Base-by-base conservation (phyloP, 2,329 filamentous ascomycete species). In the Sclerotinia minor region DNA sequence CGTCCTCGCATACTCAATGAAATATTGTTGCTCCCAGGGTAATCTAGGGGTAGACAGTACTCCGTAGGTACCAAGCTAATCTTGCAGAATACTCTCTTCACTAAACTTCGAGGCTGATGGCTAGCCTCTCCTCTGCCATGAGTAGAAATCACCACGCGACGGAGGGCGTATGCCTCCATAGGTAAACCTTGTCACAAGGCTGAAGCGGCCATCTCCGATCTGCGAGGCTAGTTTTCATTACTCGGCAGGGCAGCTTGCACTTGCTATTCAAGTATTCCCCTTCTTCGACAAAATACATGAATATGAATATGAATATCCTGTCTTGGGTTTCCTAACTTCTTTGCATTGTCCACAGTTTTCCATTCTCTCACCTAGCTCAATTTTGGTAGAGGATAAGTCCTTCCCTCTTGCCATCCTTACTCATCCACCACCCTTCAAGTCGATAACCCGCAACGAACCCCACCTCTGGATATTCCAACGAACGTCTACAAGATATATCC, bases 121-220 rank as follows among this genome's bases (percentile, higher is more conserved):
- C 58, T 21, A 38, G 44, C 44, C n/a, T n/a, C n/a, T n/a, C n/a
- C 19, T 24, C 6, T 19, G 1, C 38, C 6, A 17, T 15, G 9
- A 9, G 15, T 41, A 17, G 38, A 9, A 41, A 41, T 41, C 15
- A 5, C 38, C 38, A 41, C 38, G 38, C 15, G 38, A 41, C 1
- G 13, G 13, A 9, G 13, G 9, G 9, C 11, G 35, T 41, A 41
- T 41, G 38, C 49, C 50, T n/a, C 29, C 26, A 17, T 21, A 29
- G 45, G 2, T 32, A 32, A 59, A 21, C 38, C 47, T 41, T 9
- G 26, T 47, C 11, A 61, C 67, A 53, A 71, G 68, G 70, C 65
- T 72, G 69, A 72, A 60, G 68, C 70, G 70, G 71, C 50, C 67
- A 70, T 69, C 68, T 72, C 71, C 71, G 70, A 72, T 24, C 35